A percentile compares a stretch with the other conserved stretches of the same genome.
These are phyloP conservation scores for Agaricus bisporus DNA, from an alignment of 768 basidiomycete species.

Conservation along the genomic window DNA sequence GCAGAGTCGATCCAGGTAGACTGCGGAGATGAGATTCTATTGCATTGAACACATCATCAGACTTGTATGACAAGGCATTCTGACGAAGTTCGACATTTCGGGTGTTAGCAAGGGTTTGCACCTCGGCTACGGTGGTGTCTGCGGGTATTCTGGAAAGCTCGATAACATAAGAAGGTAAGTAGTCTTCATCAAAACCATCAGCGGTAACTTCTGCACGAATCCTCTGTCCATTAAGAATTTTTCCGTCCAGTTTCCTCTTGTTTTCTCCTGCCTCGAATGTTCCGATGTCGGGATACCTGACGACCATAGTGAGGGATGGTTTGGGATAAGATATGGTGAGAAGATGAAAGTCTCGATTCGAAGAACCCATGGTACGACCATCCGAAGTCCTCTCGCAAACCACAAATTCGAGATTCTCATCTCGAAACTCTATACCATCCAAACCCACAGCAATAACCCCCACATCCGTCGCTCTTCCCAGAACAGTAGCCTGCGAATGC, in stretches of 20 bases:
- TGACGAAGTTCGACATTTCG: background rate
- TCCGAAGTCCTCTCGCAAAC: constrained; percentile 31
- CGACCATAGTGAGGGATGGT: constrained; percentile 42
- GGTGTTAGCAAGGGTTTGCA: constrained; percentile 1
- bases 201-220: constrained; percentile 33
- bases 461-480: constrained; percentile 36
- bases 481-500: constrained; percentile 34
- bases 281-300: constrained; percentile 28
- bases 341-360: constrained; percentile 26
- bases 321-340: constrained; percentile 46
- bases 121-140: background rate
- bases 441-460: constrained; percentile 34
- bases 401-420: constrained; percentile 35
- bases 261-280: constrained; percentile 24
- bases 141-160: constrained; percentile 7
- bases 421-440: constrained; percentile 43
- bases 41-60: constrained; percentile 4
- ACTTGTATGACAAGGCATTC: background rate
- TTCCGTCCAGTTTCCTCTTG: constrained; percentile 30
- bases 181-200: background rate
- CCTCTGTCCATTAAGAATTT: constrained; percentile 31
- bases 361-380: constrained; percentile 34
- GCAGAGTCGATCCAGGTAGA: background rate
- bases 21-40: constrained; percentile 2
- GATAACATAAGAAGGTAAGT: background rate